These are phyloP conservation scores for Aristolochia fimbriata DNA, from an alignment of 164 flowering plant species.

Conservation along the genomic window DNA sequence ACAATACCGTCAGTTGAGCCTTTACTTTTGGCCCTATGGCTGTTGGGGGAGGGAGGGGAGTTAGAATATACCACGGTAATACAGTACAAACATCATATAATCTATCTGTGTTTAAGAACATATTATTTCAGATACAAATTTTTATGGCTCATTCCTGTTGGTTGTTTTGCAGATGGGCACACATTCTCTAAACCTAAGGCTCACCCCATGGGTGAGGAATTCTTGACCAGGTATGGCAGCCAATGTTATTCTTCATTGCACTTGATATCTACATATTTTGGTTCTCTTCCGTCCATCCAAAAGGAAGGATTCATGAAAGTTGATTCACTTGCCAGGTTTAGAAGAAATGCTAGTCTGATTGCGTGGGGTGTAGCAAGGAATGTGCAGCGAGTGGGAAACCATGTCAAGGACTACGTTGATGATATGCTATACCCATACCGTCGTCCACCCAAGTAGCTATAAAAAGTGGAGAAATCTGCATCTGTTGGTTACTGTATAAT, in stretches of 20 bases:
- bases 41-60: too few relatives aligned
- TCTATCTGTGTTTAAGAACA: too few relatives aligned
- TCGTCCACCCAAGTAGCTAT: slow-evolving; percentile 52
- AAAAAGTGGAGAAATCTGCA: neutral
- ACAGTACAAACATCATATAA: too few relatives aligned
- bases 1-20: too few relatives aligned
- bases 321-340: slow-evolving; percentile 37
- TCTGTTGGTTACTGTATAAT: too few relatives aligned
- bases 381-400: slow-evolving; percentile 43
- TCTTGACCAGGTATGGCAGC: slow-evolving; percentile 44
- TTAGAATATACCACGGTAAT: too few relatives aligned
- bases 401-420: slow-evolving; percentile 53
- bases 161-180: slow-evolving; percentile 30
- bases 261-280: neutral
- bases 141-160: neutral
- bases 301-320: neutral
- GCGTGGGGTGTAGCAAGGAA: slow-evolving; percentile 69
- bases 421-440: slow-evolving; percentile 61
- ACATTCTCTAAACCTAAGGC: slow-evolving; percentile 35
- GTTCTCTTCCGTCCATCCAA: neutral
- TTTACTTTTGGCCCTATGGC: too few relatives aligned
- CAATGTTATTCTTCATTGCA: neutral
- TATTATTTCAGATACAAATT: too few relatives aligned
- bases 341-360: slow-evolving; percentile 58
- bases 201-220: slow-evolving; percentile 40